Base-by-base conservation (phyloP, 1,284 basidiomycete genomes). In the Schizophyllum commune region DNA sequence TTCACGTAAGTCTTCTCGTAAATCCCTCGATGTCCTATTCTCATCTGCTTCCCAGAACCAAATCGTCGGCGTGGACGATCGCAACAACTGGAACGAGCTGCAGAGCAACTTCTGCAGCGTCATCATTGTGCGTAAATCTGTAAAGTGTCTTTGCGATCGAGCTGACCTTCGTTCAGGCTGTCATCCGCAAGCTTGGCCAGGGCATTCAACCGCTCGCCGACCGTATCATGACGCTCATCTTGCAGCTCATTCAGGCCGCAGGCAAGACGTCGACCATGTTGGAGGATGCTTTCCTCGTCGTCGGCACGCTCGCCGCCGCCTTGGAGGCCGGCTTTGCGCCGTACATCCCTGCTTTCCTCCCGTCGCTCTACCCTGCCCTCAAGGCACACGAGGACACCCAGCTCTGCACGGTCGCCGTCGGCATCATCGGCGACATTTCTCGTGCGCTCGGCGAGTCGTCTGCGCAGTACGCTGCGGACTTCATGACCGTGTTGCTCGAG, bases 71-170 rank as follows among this genome's bases (percentile, higher is more conserved):
- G 82, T 90, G 54, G 96, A 99, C 74, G 96, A 99, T 73, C 87
- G 94, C 66, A 96, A 96, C 76, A 99, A 98, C 79, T 98, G 96
- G 94, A 96, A 96, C 71, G 96, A 99, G 74, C 81, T 99, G 53
- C 96, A 98, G 74, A 91, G 93, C 76, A 97, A 96, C 76, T 84
- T 98, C 69, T 98, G 95, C 75, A 89, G 90, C 64, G 91, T 97
- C 56, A 80, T 94, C 61, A 91, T 92, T 60, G 92, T 92, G 69
- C 71, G 89, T 79, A 17, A 39, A 47, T 55, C 20, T 34, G 15
- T 56, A 5, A 22, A 20, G 19, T 53, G 39, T 8, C 27, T 6
- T 61, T 58, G 32, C 53, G 20, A 19, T 62, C 15, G 58, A 47
- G 53, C 62, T 60, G 59, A 65, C 62, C 47, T 61, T 19, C 56